phyloP scores from a whole-genome alignment of 306 rosid species.

The Vigna hirtella region DNA sequence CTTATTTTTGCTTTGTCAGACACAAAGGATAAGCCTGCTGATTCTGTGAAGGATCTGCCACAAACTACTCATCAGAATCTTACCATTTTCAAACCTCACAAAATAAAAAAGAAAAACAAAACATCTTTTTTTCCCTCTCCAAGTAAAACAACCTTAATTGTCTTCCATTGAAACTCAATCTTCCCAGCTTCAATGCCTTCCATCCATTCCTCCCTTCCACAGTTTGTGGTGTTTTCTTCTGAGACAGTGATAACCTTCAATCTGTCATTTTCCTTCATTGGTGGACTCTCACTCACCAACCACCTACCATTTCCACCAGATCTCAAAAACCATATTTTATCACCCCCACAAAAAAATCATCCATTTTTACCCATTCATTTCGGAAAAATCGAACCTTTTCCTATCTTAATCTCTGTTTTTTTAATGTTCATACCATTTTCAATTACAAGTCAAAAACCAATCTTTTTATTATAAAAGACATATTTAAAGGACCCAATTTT shows the following conservation, averaged over 20 bases:
- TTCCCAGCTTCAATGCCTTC: conserved; percentile 57
- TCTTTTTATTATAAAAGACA: too few species aligned
- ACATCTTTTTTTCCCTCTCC: conserved; percentile 1
- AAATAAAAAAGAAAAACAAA: neutral
- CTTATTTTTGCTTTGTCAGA: neutral
- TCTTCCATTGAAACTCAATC: conserved; percentile 75
- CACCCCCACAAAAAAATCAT: conserved; percentile 29
- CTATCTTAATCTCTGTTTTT: neutral
- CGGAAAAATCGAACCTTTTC: neutral
- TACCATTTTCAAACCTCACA: conserved; percentile 18
- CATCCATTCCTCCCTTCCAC: conserved; percentile 56
- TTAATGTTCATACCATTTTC: neutral
- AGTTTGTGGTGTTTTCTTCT: conserved; percentile 34
- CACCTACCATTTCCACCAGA: conserved; percentile 66
- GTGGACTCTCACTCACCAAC: conserved; percentile 64
- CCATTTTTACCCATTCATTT: conserved; percentile 24
- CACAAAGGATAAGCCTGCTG: conserved; percentile 50
- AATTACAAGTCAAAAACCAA: neutral
- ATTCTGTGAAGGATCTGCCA: conserved; percentile 54
- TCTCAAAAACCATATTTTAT: conserved; percentile 39
- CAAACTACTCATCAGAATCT: conserved; percentile 38
- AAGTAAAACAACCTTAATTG: conserved; percentile 30
- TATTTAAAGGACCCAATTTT: neutral
- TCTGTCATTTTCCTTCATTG: conserved; percentile 64
- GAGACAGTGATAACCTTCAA: conserved; percentile 37